Evolutionary conservation across 2,329 filamentous ascomycete species (phyloP).

Genomic region (Aureobasidium namibiae): DNA sequence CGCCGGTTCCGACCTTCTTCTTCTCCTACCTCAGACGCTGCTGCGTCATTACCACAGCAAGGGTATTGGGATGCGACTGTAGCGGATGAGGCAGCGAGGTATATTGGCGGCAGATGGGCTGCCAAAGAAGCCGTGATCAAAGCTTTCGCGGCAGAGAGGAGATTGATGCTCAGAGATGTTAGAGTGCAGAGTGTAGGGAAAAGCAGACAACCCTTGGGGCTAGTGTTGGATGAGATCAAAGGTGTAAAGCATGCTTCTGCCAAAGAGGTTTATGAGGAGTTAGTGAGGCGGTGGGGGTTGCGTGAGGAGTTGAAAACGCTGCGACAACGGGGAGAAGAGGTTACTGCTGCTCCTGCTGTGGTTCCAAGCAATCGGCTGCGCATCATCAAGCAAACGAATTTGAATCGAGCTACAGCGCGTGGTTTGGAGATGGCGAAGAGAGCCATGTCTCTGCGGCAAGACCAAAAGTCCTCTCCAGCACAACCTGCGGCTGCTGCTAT

Average conservation of each 20-base stretch:
- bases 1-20: neutral
- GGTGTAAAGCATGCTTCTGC: neutral
- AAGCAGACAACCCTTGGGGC: neutral
- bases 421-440: neutral
- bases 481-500: neutral
- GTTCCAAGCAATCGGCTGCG: neutral
- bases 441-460: too few species aligned
- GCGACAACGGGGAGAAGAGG: neutral
- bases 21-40: neutral
- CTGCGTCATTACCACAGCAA: neutral
- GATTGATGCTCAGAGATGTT: slow-evolving; percentile 29
- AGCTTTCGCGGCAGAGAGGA: slow-evolving; percentile 21
- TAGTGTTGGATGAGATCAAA: neutral
- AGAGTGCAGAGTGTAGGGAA: slow-evolving; percentile 23
- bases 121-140: slow-evolving; percentile 46
- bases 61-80: neutral
- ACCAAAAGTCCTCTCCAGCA: too few species aligned
- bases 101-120: slow-evolving; percentile 33
- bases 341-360: neutral
- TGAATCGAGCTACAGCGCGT: neutral
- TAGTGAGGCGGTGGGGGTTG: neutral
- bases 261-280: neutral
- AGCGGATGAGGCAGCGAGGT: neutral
- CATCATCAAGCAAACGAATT: neutral
- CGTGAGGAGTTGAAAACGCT: neutral